A percentile compares a stretch with the other conserved stretches of the same genome.
Conservation (phyloP, 441 rosid species). For the Rhodomyrtus psidioides region DNA sequence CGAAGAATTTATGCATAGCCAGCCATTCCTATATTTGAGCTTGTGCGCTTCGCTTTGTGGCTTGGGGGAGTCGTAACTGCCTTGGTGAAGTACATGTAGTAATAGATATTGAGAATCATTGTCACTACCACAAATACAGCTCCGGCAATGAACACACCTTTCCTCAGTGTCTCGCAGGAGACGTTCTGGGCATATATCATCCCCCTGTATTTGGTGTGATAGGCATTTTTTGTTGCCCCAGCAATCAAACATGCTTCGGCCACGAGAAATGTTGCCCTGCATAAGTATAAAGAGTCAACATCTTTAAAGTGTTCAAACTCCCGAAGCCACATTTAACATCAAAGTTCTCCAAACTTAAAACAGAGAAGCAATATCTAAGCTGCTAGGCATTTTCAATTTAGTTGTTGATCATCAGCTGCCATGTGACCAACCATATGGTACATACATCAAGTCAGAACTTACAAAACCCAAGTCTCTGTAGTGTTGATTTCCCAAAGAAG, state of each 20-base stretch:
- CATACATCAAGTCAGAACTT: background rate
- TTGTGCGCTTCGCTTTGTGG: slow-evolving; percentile 45
- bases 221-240: slow-evolving; percentile 83
- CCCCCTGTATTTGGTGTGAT: slow-evolving; percentile 83
- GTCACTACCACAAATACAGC: slow-evolving; percentile 80
- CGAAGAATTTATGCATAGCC: slow-evolving; percentile 40
- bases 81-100: slow-evolving; percentile 75
- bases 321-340: background rate
- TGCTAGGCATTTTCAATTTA: background rate
- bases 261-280: slow-evolving; percentile 69
- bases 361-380: too few species aligned
- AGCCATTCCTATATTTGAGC: slow-evolving; percentile 64
- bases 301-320: background rate
- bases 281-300: background rate
- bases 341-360: too few species aligned
- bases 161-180: slow-evolving; percentile 72
- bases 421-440: background rate
- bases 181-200: slow-evolving; percentile 60
- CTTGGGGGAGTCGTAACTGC: slow-evolving; percentile 48
- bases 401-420: background rate
- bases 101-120: slow-evolving; percentile 78
- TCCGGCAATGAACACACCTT: slow-evolving; percentile 84
- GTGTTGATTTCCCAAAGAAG: background rate
- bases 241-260: slow-evolving; percentile 92
- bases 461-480: background rate